These are phyloP conservation scores for Candida silvatica DNA, from an alignment of 805 yeast genomes.

Conservation along the genomic window DNA sequence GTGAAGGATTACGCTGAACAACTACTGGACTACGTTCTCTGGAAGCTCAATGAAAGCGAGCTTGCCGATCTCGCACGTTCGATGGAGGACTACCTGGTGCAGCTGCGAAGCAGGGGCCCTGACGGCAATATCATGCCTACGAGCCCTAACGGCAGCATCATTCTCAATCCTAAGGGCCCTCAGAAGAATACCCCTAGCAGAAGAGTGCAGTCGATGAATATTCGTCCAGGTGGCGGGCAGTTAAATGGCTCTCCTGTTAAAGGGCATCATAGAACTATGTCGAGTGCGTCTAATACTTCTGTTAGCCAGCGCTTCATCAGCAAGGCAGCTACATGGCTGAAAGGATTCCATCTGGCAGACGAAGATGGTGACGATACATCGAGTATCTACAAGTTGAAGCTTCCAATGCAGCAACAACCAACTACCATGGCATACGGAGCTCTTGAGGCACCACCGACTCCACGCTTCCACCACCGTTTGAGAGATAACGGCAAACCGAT, in stretches of 20 bases:
- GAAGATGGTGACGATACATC: conserved; percentile 13
- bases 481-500: conserved; percentile 28
- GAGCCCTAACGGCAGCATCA: neutral
- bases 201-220: conserved; percentile 18
- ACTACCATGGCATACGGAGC: conserved; percentile 26
- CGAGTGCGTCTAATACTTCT: conserved; percentile 6
- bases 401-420: conserved; percentile 16
- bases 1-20: conserved; percentile 65
- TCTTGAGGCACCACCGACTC: conserved; percentile 48
- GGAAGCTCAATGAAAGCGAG: conserved; percentile 55
- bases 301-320: conserved; percentile 2
- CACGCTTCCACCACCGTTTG: conserved; percentile 36
- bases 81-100: conserved; percentile 55
- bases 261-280: conserved; percentile 3
- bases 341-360: conserved; percentile 15
- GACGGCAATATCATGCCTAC: neutral
- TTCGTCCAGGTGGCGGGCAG: conserved; percentile 3
- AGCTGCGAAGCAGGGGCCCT: conserved; percentile 30
- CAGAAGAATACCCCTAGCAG: conserved; percentile 4
- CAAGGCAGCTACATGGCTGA: conserved; percentile 11
- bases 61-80: conserved; percentile 55
- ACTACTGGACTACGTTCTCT: conserved; percentile 64
- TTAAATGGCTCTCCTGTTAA: neutral
- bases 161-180: no score
- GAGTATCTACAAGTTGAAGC: conserved; percentile 14